Conservation (phyloP, 2,329 filamentous ascomycete species). For the Ophiostoma novo-ulmi region DNA sequence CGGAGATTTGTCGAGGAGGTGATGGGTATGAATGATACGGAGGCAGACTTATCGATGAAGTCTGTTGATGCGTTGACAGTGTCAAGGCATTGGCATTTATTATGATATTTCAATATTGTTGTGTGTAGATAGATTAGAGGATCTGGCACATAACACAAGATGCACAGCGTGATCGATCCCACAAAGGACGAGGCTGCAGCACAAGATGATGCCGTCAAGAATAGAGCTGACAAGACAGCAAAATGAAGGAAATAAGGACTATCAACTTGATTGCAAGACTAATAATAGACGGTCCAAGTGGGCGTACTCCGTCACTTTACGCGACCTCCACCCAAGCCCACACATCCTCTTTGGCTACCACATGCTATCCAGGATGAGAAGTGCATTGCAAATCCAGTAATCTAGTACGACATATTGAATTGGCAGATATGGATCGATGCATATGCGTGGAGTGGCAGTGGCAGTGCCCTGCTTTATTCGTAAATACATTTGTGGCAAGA, state of each 20-base stretch:
- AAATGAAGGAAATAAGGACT: background rate
- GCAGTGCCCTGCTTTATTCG: background rate
- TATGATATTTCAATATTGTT: too few species aligned
- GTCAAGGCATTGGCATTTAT: too few species aligned
- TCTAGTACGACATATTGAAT: background rate
- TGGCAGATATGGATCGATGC: background rate
- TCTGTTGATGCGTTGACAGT: too few species aligned
- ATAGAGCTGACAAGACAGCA: background rate
- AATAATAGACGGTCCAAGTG: constrained; percentile 6
- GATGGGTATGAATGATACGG: too few species aligned
- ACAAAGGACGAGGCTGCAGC: background rate
- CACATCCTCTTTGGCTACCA: constrained; percentile 10
- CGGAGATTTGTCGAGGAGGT: background rate
- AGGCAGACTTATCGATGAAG: too few species aligned
- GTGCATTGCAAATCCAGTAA: background rate
- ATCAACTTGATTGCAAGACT: background rate
- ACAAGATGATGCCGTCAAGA: too few species aligned
- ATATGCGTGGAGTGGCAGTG: background rate
- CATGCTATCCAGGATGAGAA: background rate
- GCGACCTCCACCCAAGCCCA: constrained; percentile 10
- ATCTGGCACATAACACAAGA: too few species aligned
- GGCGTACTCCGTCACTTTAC: constrained; percentile 1
- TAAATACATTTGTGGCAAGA: too few species aligned
- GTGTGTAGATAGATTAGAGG: too few species aligned
- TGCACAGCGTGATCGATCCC: background rate